Percentiles rank a stretch among this genome's conserved stretches.
These are phyloP conservation scores for Hymenoscyphus fraxineus DNA, from an alignment of 2,329 filamentous ascomycete species.

Conservation along the genomic window DNA sequence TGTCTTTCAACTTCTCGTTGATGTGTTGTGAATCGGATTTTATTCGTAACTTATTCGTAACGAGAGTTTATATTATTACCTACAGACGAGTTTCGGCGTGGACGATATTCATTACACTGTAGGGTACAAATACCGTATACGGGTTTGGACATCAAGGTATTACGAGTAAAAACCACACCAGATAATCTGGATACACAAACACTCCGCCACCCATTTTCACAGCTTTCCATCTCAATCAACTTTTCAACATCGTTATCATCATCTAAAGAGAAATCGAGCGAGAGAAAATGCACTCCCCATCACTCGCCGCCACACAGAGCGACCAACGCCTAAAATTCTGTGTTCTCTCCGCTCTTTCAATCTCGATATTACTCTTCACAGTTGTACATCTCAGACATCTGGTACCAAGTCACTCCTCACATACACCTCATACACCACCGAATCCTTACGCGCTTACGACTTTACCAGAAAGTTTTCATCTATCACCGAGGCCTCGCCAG, in stretches of 20 bases:
- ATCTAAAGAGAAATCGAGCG: not conserved
- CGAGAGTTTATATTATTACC: too few species aligned
- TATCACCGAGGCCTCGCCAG: not conserved
- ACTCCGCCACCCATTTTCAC: not conserved
- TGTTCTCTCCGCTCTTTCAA: constrained; percentile 21
- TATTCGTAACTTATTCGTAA: too few species aligned
- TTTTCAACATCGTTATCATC: not conserved
- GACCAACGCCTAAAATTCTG: constrained; percentile 21
- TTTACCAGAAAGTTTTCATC: too few species aligned
- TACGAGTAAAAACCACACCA: too few species aligned
- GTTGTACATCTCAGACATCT: constrained; percentile 24
- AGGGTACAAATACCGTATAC: not conserved
- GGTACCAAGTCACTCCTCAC: constrained; percentile 5
- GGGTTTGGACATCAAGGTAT: too few species aligned
- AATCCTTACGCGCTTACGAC: not conserved
- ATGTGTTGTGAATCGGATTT: too few species aligned
- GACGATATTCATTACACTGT: too few species aligned
- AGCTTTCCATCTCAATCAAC: not conserved
- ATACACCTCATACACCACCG: not conserved
- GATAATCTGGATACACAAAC: not conserved
- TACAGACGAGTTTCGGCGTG: too few species aligned
- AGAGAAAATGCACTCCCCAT: constrained; percentile 17
- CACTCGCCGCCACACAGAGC: constrained; percentile 6
- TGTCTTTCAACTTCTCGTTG: too few species aligned
- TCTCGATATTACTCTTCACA: constrained; percentile 26